phyloP scores from a whole-genome alignment of 352 stramenopile species.

The Hyaloperonospora arabidopsidis region DNA sequence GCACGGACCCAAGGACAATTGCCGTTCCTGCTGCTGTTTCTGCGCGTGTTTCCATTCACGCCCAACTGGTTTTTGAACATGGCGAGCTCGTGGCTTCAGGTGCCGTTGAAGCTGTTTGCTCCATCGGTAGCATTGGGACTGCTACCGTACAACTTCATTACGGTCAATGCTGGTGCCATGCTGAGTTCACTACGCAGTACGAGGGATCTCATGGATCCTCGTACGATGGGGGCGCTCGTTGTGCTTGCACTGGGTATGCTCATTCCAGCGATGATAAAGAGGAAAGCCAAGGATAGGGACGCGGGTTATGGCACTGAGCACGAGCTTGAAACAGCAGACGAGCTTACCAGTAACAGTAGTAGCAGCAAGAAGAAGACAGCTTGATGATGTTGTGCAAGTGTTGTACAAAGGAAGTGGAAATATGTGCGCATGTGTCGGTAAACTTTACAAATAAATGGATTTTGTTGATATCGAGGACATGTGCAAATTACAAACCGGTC shows the following conservation, averaged over 20 bases:
- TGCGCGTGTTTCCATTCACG: slow-evolving; percentile 77
- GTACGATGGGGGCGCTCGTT: slow-evolving; percentile 49
- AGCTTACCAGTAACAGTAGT: too few relatives aligned
- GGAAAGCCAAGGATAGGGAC: slow-evolving; percentile 6
- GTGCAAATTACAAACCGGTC: too few relatives aligned
- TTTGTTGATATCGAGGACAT: too few relatives aligned
- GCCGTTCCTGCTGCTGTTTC: slow-evolving; percentile 58
- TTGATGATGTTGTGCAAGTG: too few relatives aligned
- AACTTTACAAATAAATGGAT: too few relatives aligned
- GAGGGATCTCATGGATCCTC: slow-evolving; percentile 53
- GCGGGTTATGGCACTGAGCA: too few relatives aligned
- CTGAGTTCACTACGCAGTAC: slow-evolving; percentile 59
- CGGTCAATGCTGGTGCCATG: slow-evolving; percentile 68
- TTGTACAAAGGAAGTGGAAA: too few relatives aligned
- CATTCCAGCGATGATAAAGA: slow-evolving; percentile 56
- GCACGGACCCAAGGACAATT: slow-evolving; percentile 40
- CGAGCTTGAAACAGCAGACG: too few relatives aligned
- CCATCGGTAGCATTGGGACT: slow-evolving; percentile 57
- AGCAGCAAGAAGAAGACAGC: too few relatives aligned
- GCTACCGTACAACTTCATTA: slow-evolving; percentile 81
- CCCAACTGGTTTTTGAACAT: slow-evolving; percentile 84
- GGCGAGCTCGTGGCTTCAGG: slow-evolving; percentile 65
- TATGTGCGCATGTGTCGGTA: too few relatives aligned
- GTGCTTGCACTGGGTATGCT: slow-evolving; percentile 60
- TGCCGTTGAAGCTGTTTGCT: slow-evolving; percentile 60